Evolutionary conservation across 2,329 filamentous ascomycete genomes (phyloP).

Genomic region (Clonostachys rhizophaga): DNA sequence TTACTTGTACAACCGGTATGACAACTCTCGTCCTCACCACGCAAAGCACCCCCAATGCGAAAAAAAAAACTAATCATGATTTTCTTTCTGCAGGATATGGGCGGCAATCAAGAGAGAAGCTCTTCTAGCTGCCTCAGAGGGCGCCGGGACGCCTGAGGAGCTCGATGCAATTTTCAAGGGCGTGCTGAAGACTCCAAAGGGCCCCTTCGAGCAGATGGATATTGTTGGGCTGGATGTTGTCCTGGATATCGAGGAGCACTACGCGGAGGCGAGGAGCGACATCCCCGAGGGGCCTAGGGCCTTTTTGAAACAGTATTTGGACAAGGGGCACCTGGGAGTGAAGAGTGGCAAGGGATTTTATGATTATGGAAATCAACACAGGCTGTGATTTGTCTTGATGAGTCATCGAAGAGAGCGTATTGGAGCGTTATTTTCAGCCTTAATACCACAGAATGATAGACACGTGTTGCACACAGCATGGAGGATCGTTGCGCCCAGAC

Average conservation of each 20-base stretch:
- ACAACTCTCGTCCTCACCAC: not conserved
- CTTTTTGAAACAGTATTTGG: conserved; percentile 13
- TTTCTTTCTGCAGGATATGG: conserved; percentile 15
- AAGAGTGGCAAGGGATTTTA: conserved; percentile 22
- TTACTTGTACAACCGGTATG: conserved; percentile 21
- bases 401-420: not conserved
- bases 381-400: not conserved
- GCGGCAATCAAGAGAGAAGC: conserved; percentile 23
- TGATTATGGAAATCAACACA: conserved; percentile 6
- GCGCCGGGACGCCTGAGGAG: conserved; percentile 18
- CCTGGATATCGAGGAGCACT: conserved; percentile 21
- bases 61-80: not conserved
- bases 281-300: conserved; percentile 13
- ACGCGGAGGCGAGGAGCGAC: conserved; percentile 14
- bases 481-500: no score
- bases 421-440: not conserved
- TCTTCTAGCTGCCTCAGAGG: conserved; percentile 19
- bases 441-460: no score
- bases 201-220: conserved; percentile 22
- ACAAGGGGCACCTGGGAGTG: conserved; percentile 15
- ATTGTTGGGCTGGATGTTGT: conserved; percentile 22
- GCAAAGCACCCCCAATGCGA: not conserved
- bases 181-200: conserved; percentile 20
- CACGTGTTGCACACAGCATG: no score
- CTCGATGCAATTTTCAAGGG: conserved; percentile 21